A percentile compares a stretch with the other conserved stretches of the same genome.
Conservation (phyloP, 1,284 basidiomycete species). For the Exobasidium rhododendri region DNA sequence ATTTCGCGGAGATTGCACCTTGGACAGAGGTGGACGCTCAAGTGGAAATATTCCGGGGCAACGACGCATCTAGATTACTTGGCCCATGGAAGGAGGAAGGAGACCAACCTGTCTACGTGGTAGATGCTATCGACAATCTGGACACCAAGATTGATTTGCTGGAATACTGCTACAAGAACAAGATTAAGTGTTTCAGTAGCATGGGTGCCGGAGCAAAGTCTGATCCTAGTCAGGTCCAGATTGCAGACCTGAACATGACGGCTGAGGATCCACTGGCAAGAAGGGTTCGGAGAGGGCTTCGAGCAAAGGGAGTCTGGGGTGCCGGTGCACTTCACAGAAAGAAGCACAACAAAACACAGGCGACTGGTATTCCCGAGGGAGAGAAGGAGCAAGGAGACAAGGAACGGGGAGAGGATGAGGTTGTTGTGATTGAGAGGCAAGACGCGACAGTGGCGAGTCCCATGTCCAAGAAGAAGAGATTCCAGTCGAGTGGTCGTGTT, state of each 20-base stretch:
- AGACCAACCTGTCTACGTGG: slow-evolving; percentile 38
- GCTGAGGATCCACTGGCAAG: slow-evolving; percentile 93
- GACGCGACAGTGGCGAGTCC: background rate
- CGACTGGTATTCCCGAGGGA: slow-evolving; percentile 18
- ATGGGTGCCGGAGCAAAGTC: slow-evolving; percentile 97
- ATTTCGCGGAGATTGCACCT: slow-evolving; percentile 67
- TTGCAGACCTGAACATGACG: slow-evolving; percentile 86
- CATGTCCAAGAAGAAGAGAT: background rate
- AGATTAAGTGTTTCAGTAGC: slow-evolving; percentile 68
- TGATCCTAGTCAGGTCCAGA: slow-evolving; percentile 92
- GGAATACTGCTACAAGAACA: slow-evolving; percentile 42
- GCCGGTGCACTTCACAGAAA: slow-evolving; percentile 31
- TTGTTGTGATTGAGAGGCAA: slow-evolving; percentile 15
- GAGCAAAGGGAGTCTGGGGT: slow-evolving; percentile 53
- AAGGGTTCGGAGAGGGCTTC: slow-evolving; percentile 76
- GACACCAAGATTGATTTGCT: slow-evolving; percentile 68
- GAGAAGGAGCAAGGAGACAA: slow-evolving; percentile 14
- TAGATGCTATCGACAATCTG: slow-evolving; percentile 81
- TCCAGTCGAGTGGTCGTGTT: slow-evolving; percentile 1
- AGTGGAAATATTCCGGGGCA: slow-evolving; percentile 41
- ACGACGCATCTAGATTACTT: slow-evolving; percentile 31
- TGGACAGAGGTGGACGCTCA: slow-evolving; percentile 64
- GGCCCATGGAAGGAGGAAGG: slow-evolving; percentile 20
- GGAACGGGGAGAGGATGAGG: slow-evolving; percentile 24
- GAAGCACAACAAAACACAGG: slow-evolving; percentile 22